Conservation (phyloP, 495 filamentous ascomycete species). For the Xylaria curta region DNA sequence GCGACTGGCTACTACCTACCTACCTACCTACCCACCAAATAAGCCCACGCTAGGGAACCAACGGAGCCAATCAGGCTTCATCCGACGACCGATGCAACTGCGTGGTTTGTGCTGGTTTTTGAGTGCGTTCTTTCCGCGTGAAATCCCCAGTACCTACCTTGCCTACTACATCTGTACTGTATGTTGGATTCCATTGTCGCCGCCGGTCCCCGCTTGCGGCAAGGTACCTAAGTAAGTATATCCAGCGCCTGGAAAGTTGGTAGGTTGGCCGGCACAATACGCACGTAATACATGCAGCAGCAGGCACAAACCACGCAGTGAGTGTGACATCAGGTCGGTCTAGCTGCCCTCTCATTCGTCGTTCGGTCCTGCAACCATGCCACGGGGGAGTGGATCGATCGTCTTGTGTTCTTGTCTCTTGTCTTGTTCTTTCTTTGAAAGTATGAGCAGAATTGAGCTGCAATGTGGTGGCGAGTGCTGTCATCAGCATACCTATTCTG, state of each 20-base stretch:
- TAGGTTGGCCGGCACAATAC: not conserved
- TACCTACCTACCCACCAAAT: conserved; percentile 3
- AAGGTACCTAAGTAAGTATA: not conserved
- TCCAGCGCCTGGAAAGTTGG: not conserved
- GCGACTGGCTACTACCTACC: too few species aligned
- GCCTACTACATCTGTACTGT: too few species aligned
- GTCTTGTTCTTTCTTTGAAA: not conserved
- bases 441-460: not conserved
- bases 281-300: conserved; percentile 27
- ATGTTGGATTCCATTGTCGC: not conserved
- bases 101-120: conserved; percentile 23
- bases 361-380: not conserved
- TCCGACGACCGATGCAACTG: not conserved
- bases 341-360: not conserved
- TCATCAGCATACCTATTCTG: not conserved
- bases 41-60: not conserved
- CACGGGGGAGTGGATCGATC: not conserved
- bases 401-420: not conserved
- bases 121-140: conserved; percentile 5
- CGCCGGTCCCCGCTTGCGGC: conserved; percentile 14
- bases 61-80: not conserved
- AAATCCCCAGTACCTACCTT: not conserved
- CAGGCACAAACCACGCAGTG: conserved; percentile 24
- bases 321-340: conserved; percentile 21
- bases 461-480: not conserved